Base-by-base conservation (phyloP, 371 early-diverging fungal genomes). In the Phascolomyces articulosus region DNA sequence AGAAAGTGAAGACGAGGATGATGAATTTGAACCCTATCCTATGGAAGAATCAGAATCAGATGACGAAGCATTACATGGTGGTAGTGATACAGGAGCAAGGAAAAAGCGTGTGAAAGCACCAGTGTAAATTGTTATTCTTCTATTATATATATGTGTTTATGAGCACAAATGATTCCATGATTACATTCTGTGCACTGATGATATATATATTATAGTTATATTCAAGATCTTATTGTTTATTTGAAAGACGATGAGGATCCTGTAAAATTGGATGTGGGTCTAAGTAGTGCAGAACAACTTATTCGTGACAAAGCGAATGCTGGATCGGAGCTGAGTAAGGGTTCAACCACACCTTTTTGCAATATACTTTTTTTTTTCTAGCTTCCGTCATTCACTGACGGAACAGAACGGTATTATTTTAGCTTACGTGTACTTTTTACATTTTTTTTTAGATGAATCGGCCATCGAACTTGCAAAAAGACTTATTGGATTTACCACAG, bases 11-110 rank as follows among this genome's bases (percentile, higher is more conserved):
- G 51, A 51, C 6, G 51, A 51, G 1, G 73, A 72, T 0, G 83
- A 77, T 44, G 83, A 80, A 38, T 61, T 80, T n/a, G 70, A 78
- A 47, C 75, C 83, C 0, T 83, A 83, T 65, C 67, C 68, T 7
- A 83, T 83, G 80, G 80, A 80, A 29, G 75, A 77, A n/a, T n/a
- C n/a, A 44, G 83, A 83, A 57, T 80, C 83, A 13, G 78, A 79
- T 16, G 82, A 81, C 20, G 82, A 81, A 27, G 69, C 23, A 15
- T 24, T 24, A 23, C 23, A 51, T 18, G 51, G 23, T 7, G 15
- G 23, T 24, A 51, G 23, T 24, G 51, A 7, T 51, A n/a, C 26
- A 1, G 23, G 8, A 51, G 51, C 26, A 10, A 70, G 64, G 49
- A 53, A 31, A 55, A 70, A 58, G 41, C 54, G 54, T 68, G 63